A percentile compares a stretch with the other conserved stretches of the same genome.
Evolutionary conservation across 2,329 filamentous ascomycete species (phyloP).

Genomic region (Kalmusia sp.): DNA sequence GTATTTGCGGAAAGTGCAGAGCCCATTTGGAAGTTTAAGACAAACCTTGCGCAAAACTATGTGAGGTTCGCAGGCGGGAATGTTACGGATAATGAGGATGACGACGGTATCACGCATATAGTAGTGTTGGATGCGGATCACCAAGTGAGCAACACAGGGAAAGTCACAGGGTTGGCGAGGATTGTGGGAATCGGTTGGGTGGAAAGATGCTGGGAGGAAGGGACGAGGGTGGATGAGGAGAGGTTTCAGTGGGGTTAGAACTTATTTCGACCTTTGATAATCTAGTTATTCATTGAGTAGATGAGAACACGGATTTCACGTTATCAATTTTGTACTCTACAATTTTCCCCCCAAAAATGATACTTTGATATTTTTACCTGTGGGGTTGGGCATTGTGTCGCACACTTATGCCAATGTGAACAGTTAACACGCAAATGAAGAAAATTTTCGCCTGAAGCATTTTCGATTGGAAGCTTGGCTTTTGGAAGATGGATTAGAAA

Average conservation of each 20-base stretch:
- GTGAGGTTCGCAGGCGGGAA: constrained; percentile 74
- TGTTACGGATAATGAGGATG: background rate
- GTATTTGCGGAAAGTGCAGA: constrained; percentile 21
- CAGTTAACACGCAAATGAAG: too few relatives aligned
- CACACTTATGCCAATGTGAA: too few relatives aligned
- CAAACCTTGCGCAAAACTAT: constrained; percentile 61
- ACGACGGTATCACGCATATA: constrained; percentile 46
- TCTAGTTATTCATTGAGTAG: too few relatives aligned
- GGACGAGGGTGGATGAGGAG: constrained; percentile 77
- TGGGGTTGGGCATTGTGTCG: too few relatives aligned
- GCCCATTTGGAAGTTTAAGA: constrained; percentile 30
- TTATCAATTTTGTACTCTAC: too few relatives aligned
- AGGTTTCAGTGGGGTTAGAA: constrained; percentile 43
- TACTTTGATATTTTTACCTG: too few relatives aligned
- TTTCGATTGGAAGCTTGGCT: too few relatives aligned
- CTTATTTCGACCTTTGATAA: too few relatives aligned
- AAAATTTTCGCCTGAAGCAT: too few relatives aligned
- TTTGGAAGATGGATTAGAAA: too few relatives aligned
- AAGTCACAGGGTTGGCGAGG: constrained; percentile 63
- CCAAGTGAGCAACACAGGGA: constrained; percentile 52
- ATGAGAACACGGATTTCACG: too few relatives aligned
- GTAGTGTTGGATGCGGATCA: constrained; percentile 61
- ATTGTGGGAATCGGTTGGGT: constrained; percentile 77
- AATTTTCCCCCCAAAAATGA: too few relatives aligned
- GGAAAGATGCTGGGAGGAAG: constrained; percentile 78